Percentiles rank a stretch among this genome's conserved stretches.
Conservation (phyloP, 495 filamentous ascomycete species). For the Bathelium albidoporum region DNA sequence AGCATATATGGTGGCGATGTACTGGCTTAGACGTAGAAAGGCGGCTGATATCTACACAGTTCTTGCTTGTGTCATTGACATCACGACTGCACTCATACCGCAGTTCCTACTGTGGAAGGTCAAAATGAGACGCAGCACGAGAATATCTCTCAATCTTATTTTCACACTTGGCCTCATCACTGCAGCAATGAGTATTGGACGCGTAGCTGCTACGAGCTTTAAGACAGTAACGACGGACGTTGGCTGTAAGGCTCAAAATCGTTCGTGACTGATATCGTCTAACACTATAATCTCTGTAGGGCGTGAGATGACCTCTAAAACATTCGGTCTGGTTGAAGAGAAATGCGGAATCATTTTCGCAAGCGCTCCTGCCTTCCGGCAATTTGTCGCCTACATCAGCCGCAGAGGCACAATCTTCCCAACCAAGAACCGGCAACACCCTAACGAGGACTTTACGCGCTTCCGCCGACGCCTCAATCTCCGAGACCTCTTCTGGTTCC, state of each 20-base stretch:
- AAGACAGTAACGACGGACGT: neutral
- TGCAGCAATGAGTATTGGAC: slow-evolving; percentile 2
- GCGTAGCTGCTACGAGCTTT: neutral
- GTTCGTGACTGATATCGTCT: neutral
- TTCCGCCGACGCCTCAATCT: neutral
- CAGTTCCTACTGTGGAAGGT: neutral
- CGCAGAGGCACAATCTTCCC: neutral
- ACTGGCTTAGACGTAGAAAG: neutral
- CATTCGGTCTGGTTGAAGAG: neutral
- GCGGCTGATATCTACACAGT: neutral
- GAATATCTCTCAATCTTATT: neutral
- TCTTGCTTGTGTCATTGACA: slow-evolving; percentile 1
- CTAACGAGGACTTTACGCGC: neutral
- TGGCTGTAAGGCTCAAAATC: neutral
- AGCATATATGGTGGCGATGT: neutral
- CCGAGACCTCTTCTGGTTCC: neutral
- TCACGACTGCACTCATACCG: slow-evolving; percentile 3
- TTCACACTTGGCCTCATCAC: neutral
- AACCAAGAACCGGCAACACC: neutral
- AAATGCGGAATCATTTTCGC: slow-evolving; percentile 3
- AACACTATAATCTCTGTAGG: neutral
- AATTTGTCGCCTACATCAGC: neutral
- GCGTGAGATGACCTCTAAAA: slow-evolving; percentile 2
- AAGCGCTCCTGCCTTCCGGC: neutral
- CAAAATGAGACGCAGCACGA: neutral